Percentiles rank a stretch among this genome's conserved stretches.
Conservation (phyloP, 257 asterid genomes). For the Capsicum chinense region DNA sequence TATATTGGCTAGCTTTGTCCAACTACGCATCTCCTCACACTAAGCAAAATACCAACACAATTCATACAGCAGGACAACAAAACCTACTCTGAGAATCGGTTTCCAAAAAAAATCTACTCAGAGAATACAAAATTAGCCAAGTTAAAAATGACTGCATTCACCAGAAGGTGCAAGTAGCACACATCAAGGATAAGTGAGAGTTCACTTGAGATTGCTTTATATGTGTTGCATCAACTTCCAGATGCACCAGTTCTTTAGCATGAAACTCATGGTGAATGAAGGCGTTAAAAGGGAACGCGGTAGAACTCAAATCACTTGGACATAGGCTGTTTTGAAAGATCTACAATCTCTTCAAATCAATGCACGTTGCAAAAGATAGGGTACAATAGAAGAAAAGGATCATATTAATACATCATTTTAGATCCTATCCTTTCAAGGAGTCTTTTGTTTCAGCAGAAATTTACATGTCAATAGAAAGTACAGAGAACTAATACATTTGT, state of each 20-base stretch:
- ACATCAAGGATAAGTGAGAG: not conserved
- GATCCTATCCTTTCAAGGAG: not conserved
- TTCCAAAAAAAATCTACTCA: not conserved
- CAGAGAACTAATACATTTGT: not conserved
- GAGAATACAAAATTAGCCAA: not conserved
- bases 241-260: not conserved
- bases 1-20: not conserved
- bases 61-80: not conserved
- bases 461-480: not conserved
- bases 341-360: not conserved
- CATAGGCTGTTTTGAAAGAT: not conserved
- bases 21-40: constrained; percentile 15
- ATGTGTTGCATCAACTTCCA: not conserved
- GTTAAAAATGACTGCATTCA: not conserved
- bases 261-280: not conserved
- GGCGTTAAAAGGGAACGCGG: not conserved
- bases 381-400: not conserved
- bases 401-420: not conserved
- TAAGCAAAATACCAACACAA: not conserved
- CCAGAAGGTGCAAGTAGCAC: constrained; percentile 7
- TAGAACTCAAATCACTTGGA: constrained; percentile 17
- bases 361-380: not conserved
- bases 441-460: not conserved
- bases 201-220: not conserved
- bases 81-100: not conserved